A percentile compares a stretch with the other conserved stretches of the same genome.
phyloP scores from a whole-genome alignment of 768 basidiomycete species.

The Cystoderma amianthinum region DNA sequence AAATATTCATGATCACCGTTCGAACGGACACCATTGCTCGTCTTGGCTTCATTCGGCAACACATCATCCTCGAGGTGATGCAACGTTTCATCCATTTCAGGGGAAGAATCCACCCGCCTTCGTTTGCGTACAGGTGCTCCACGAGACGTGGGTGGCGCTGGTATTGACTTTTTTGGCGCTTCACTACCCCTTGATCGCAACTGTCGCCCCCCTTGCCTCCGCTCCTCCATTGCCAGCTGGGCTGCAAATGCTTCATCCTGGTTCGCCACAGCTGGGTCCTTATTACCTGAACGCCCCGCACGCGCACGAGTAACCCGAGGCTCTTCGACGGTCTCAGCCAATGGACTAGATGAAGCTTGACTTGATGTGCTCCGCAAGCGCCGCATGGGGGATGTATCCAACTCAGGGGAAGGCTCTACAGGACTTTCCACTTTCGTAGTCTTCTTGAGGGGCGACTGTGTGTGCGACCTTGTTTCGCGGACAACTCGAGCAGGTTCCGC shows the following conservation, averaged over 20 bases:
- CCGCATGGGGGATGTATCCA: constrained; percentile 4
- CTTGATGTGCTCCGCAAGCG: constrained; percentile 8
- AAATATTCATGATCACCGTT: constrained; percentile 2
- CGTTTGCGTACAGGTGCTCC: constrained; percentile 33
- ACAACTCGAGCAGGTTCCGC: constrained; percentile 4
- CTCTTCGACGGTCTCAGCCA: background rate
- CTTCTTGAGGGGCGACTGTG: constrained; percentile 5
- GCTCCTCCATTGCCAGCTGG: constrained; percentile 23
- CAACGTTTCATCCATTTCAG: constrained; percentile 18
- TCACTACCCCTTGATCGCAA: constrained; percentile 17
- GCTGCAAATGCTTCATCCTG: constrained; percentile 19
- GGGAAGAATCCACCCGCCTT: constrained; percentile 31
- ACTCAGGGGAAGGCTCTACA: constrained; percentile 2
- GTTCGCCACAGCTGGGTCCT: constrained; percentile 7
- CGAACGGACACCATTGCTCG: constrained; percentile 1
- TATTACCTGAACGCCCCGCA: constrained; percentile 6
- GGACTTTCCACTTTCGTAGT: constrained; percentile 5
- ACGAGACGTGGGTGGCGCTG: constrained; percentile 6
- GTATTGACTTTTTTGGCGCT: constrained; percentile 6
- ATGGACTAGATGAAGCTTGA: constrained; percentile 1
- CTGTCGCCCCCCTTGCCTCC: constrained; percentile 21
- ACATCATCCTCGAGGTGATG: constrained; percentile 2
- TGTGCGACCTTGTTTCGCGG: constrained; percentile 1
- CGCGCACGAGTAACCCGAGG: constrained; percentile 2
- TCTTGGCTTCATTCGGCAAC: constrained; percentile 5